phyloP scores from a whole-genome alignment of 2,329 filamentous ascomycete genomes.

The Diaporthe aspalathi region DNA sequence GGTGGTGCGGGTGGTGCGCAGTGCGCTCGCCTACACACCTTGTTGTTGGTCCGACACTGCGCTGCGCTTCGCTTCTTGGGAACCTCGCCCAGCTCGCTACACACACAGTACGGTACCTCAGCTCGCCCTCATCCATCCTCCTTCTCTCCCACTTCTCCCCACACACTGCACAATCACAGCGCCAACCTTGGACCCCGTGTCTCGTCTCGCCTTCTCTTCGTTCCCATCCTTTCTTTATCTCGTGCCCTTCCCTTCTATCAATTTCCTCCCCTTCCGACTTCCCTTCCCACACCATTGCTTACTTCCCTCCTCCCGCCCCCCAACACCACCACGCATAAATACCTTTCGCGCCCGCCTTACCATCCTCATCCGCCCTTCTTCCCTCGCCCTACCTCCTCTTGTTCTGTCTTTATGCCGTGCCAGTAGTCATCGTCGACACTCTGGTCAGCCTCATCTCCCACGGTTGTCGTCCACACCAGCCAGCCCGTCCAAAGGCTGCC shows the following conservation, averaged over 20 bases:
- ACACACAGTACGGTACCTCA: constrained; percentile 6
- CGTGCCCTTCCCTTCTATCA: constrained; percentile 42
- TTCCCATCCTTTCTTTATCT: constrained; percentile 41
- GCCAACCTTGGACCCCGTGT: constrained; percentile 39
- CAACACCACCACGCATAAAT: constrained; percentile 33
- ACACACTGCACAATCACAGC: constrained; percentile 40
- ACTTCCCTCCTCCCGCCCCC: constrained; percentile 19
- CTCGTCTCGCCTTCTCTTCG: constrained; percentile 38
- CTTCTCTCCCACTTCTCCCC: constrained; percentile 32
- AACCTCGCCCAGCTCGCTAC: constrained; percentile 27
- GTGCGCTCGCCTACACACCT: constrained; percentile 13
- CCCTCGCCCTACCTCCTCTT: constrained; percentile 31
- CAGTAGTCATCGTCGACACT: constrained; percentile 31
- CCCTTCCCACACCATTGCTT: constrained; percentile 43
- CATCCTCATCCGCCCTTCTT: constrained; percentile 34
- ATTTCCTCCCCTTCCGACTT: constrained; percentile 46
- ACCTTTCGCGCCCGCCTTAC: constrained; percentile 40
- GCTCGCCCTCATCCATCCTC: constrained; percentile 19
- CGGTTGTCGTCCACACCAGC: constrained; percentile 26
- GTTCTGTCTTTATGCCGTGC: constrained; percentile 13
- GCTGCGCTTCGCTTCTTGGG: constrained; percentile 27
- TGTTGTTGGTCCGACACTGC: neutral
- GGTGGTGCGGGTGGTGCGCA: neutral
- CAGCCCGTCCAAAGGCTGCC: constrained; percentile 7
- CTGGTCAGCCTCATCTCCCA: constrained; percentile 37